Percentiles rank a stretch among this genome's conserved stretches.
These are phyloP conservation scores for Kazachstania martiniae DNA, from an alignment of 805 yeast species.

Conservation along the genomic window DNA sequence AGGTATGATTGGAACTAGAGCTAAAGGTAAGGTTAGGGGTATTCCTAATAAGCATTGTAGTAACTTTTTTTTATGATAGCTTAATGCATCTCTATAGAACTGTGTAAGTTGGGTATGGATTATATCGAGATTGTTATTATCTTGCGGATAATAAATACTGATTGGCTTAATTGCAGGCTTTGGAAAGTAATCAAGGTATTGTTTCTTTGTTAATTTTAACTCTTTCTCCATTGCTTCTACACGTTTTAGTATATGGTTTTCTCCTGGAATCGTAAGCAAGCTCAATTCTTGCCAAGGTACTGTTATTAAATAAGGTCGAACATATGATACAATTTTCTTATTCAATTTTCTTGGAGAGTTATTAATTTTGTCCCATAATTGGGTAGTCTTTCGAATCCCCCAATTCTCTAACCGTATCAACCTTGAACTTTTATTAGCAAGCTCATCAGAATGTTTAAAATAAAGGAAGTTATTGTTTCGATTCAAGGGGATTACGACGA, in stretches of 20 bases:
- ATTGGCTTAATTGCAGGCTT: constrained; percentile 20
- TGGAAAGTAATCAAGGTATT: constrained; percentile 6
- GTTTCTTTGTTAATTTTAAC: constrained; percentile 10
- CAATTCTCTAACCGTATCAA: constrained; percentile 33
- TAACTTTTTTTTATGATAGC: constrained; percentile 47
- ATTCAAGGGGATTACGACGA: constrained; percentile 66
- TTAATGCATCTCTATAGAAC: constrained; percentile 35
- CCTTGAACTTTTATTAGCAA: constrained; percentile 29
- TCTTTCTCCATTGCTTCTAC: constrained; percentile 3
- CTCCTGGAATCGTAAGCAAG: constrained; percentile 65
- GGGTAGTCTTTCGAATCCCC: constrained; percentile 38
- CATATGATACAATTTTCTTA: constrained; percentile 42
- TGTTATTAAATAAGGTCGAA: constrained; percentile 43
- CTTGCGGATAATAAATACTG: constrained; percentile 43
- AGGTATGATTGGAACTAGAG: constrained; percentile 76
- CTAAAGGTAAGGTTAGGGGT: constrained; percentile 74
- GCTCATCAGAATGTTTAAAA: constrained; percentile 44
- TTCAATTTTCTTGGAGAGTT: constrained; percentile 47
- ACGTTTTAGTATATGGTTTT: constrained; percentile 36
- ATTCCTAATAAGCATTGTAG: constrained; percentile 44
- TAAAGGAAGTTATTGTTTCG: constrained; percentile 49
- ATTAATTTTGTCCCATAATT: constrained; percentile 53
- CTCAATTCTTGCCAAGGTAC: constrained; percentile 77
- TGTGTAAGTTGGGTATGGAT: constrained; percentile 31
- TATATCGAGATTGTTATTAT: constrained; percentile 22